Evolutionary conservation across 176 grass and related monocot species (phyloP), one percentile per base, ranked within the genome.

Genomic region (Leersia perrieri): DNA sequence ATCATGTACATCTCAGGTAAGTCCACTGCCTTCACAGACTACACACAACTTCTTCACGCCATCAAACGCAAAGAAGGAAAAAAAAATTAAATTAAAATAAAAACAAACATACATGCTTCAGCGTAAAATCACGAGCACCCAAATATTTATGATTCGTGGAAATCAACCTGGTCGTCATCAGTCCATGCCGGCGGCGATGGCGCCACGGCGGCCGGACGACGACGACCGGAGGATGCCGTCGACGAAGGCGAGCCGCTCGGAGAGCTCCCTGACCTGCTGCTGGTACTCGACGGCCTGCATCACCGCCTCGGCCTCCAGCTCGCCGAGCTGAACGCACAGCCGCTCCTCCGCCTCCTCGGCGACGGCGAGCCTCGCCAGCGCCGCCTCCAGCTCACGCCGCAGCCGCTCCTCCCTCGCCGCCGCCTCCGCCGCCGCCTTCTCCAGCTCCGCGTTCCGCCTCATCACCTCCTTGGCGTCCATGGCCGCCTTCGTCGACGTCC

Each of bases 301-400:
- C 28, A 92, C 35, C 27, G 86, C 87, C 85, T 97, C 92, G 0
- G 92, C 92, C 83, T 97, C 92, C 34, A 94, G 82, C 80, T 94
- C 95, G 7, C 89, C 92, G 63, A 94, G 86, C 83, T 97, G 76
- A 66, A 79, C 81, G 63, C 90, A 92, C n/a, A 94, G 85, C 28
- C 85, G 80, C 86, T 94, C 92, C 90, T 94, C 92, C 44, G 80
- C 95, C 80, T 92, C 95, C 83, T 97, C 92, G 18, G 82, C 55
- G 27, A 84, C 76, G 27, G 72, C 81, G 61, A 91, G 64, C 82
- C 88, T 47, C 65, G 67, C 74, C 15, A 89, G 83, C 13, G 92
- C 89, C 31, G 69, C 79, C 69, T 94, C 90, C 77, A 94, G 88
- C 89, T 97, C 88, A 26, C 41, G 74, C 62, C 66, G 66, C 68